Base-by-base conservation (phyloP, 1,284 basidiomycete genomes). In the Melampsora americana region DNA sequence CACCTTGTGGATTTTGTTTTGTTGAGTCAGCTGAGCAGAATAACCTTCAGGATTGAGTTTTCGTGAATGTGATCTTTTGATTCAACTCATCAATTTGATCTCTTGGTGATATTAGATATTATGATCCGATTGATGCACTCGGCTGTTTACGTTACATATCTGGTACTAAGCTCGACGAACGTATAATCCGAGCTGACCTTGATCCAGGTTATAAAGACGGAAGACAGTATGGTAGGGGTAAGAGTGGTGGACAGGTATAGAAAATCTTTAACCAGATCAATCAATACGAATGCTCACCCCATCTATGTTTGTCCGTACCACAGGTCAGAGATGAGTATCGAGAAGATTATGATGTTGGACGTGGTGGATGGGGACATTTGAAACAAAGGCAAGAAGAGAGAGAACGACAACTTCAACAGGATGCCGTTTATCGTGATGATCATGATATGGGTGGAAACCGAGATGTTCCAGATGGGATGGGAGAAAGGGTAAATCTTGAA, bases 1-100 rank as follows among this genome's bases (percentile, higher is more conserved):
- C 96, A 66, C 96, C 96, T 0, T 99, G 96, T 82, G 96, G 96
- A 0, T 99, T 99, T 84, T 97, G 95, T 80, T 99, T 99, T 81
- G 96, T 99, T 77, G 96, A 99, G 82, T 84, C 77, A 75, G 82
- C 80, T 46, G 32, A 7, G 39, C n/a, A 23, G 26, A 9, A 39
- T 23, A 1, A 16, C 20, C n/a, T 26, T 56, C 14, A 68, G 18
- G 18, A 6, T 16, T 61, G 14, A n/a, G 56, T 78, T 32, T 56
- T n/a, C 20, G 4, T 46, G 39, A 67, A n/a, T 60, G 42, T 60
- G 5, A 28, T 53, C 18, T 71, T 66, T 23, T 48, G 1, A 26
- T 30, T 39, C 77, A 28, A 20, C 35, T 12, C 30, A 35, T 30
- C 20, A 56, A 23, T 44, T 42, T 30, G 12, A 30, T 32, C 46